phyloP scores from a whole-genome alignment of 768 basidiomycete genomes.

The Solioccasus polychromus region DNA sequence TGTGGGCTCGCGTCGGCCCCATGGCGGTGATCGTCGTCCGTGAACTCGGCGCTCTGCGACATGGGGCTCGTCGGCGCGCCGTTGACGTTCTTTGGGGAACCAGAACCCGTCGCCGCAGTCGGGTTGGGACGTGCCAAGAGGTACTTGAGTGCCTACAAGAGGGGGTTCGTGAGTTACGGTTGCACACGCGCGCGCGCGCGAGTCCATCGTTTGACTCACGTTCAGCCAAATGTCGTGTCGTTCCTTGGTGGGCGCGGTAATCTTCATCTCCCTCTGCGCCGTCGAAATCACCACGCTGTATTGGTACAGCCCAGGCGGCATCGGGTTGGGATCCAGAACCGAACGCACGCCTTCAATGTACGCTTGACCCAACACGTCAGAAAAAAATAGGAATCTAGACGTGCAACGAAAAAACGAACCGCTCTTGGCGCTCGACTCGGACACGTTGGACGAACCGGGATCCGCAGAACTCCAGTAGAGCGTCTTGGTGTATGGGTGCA shows the following conservation, averaged over 20 bases:
- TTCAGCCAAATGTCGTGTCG: slow-evolving; percentile 96
- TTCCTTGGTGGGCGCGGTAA: slow-evolving; percentile 95
- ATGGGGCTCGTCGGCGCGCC: slow-evolving; percentile 49
- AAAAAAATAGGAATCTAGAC: too few species aligned
- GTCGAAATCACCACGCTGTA: slow-evolving; percentile 93
- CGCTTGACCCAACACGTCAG: slow-evolving; percentile 43
- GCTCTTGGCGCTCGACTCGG: slow-evolving; percentile 94
- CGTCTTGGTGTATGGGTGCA: slow-evolving; percentile 99
- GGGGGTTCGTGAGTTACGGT: slow-evolving; percentile 5
- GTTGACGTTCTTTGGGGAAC: slow-evolving; percentile 28
- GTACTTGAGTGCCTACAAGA: slow-evolving; percentile 85
- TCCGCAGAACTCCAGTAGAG: slow-evolving; percentile 96
- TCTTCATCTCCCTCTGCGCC: slow-evolving; percentile 94
- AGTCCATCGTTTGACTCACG: too few species aligned
- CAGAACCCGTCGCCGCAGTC: slow-evolving; percentile 4
- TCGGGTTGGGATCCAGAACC: slow-evolving; percentile 93
- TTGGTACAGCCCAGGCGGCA: slow-evolving; percentile 90
- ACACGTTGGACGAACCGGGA: slow-evolving; percentile 83
- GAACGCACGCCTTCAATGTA: slow-evolving; percentile 91
- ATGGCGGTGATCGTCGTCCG: slow-evolving; percentile 52
- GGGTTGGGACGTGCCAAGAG: slow-evolving; percentile 73
- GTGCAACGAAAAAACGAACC: slow-evolving; percentile 73
- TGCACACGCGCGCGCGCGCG: too few species aligned
- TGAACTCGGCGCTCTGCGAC: slow-evolving; percentile 40
- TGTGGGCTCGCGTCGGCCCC: slow-evolving; percentile 57